These are phyloP conservation scores for Fibroporia radiculosa DNA, from an alignment of 768 basidiomycete genomes.

Conservation along the genomic window DNA sequence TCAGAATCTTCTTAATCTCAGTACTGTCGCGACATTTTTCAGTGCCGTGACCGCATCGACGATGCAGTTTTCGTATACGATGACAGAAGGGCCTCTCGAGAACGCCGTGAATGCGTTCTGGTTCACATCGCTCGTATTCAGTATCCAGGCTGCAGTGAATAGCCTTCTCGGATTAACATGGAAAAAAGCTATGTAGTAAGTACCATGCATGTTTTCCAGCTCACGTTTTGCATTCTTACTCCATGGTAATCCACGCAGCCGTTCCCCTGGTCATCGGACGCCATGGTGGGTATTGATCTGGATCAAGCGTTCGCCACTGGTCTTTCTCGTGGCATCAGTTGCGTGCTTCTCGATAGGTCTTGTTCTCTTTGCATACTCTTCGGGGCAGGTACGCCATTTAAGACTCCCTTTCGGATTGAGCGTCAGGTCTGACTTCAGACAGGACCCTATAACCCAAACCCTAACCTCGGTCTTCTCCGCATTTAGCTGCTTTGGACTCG, in stretches of 20 bases:
- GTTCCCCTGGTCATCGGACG: conserved; percentile 67
- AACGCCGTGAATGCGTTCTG: conserved; percentile 64
- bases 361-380: conserved; percentile 71
- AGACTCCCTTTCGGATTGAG: background rate
- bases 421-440: conserved; percentile 2
- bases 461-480: conserved; percentile 73
- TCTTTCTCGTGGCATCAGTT: conserved; percentile 78
- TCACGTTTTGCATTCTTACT: conserved; percentile 1
- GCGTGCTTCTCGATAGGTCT: conserved; percentile 77
- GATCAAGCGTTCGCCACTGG: conserved; percentile 79
- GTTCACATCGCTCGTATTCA: conserved; percentile 72
- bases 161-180: conserved; percentile 70
- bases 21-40: conserved; percentile 74
- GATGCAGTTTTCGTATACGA: conserved; percentile 56
- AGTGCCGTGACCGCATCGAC: conserved; percentile 70
- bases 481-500: conserved; percentile 63
- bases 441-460: conserved; percentile 56
- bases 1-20: conserved; percentile 62
- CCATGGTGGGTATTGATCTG: conserved; percentile 83
- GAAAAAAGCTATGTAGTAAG: conserved; percentile 81
- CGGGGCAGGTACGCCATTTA: conserved; percentile 43
- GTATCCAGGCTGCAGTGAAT: conserved; percentile 71
- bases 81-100: conserved; percentile 29
- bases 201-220: conserved; percentile 10
- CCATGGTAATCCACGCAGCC: conserved; percentile 33